Evolutionary conservation across 1,139 yeast species (phyloP), one percentile per base, ranked within the genome.

Genomic region (Kazachstania sp.): DNA sequence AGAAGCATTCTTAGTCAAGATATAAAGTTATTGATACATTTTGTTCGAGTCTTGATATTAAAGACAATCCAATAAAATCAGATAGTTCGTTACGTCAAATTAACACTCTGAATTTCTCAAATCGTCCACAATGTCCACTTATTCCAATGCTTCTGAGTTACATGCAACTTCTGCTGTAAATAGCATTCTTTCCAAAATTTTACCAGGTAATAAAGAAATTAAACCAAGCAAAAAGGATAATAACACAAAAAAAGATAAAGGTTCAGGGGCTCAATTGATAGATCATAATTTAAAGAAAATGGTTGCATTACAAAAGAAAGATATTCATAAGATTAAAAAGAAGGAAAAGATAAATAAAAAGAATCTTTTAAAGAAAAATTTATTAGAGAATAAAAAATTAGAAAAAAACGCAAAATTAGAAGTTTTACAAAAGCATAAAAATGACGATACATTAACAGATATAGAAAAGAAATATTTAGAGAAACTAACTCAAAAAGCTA

Each of bases 361-460:
- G 52, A 61, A 64, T 41, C 66, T 65, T 44, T 67, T 73, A 35
- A 71, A 66, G 53, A 67, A 68, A 49, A 63, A 65, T 35, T 60
- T 63, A 31, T 67, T 63, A n/a, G 59, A 63, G 19, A 70, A 74
- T 16, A 66, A 68, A 37, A 68, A 70, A 51, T 68, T 80, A 44
- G 69, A 70, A 43, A 74, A 72, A 53, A 59, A 71, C 46, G 81
- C 83, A 16, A 77, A 76, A 54, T 68, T 79, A 50, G 70, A 74
- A 45, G 67, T 78, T 43, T 69, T 79, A 49, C 70, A 74, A 51
- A 61, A 64, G 38, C 81, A 73, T 52, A 66, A 70, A 35, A 61
- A 65, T 31, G 56, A 64, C 1, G 66, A 66, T 11, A 66, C 60
- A 2, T 66, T 73, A 48, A 66, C 75, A 1, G 64, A 62, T 13